These are phyloP conservation scores for Nasturtium officinale DNA, from an alignment of 345 rosid species.

Conservation along the genomic window DNA sequence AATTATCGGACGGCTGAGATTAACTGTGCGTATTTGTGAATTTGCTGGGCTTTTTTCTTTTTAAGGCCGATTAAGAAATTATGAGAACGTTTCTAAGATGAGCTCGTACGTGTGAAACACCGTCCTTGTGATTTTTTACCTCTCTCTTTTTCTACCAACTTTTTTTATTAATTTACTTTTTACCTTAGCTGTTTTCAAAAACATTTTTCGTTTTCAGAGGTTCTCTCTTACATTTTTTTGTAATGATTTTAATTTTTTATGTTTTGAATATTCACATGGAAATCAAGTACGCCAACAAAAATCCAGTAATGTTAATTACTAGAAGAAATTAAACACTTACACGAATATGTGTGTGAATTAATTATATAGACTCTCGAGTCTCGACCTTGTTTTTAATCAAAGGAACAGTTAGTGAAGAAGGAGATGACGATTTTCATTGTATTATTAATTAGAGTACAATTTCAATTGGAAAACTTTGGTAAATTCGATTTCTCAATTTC, in stretches of 20 bases:
- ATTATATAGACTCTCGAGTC: no score
- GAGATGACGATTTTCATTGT: no score
- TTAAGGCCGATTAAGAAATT: slow-evolving; percentile 16
- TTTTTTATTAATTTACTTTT: background rate
- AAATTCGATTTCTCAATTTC: no score
- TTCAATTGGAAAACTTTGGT: no score
- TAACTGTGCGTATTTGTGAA: slow-evolving; percentile 1
- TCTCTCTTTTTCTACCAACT: background rate
- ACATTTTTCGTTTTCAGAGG: background rate
- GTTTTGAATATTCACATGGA: no score
- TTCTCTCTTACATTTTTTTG: background rate
- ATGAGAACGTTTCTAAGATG: slow-evolving; percentile 17
- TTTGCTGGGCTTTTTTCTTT: slow-evolving; percentile 37
- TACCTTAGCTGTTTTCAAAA: background rate
- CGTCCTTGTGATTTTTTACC: background rate
- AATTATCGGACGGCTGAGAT: slow-evolving; percentile 39
- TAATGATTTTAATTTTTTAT: background rate
- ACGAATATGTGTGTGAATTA: no score
- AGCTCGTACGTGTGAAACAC: slow-evolving; percentile 27
- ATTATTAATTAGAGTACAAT: no score
- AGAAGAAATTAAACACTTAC: no score
- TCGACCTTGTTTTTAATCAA: no score
- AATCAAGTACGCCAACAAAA: no score
- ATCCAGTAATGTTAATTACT: no score
- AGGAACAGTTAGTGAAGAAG: no score